These are phyloP conservation scores for Pseudotulostoma volvatum DNA, from an alignment of 495 filamentous ascomycete species.

Conservation along the genomic window DNA sequence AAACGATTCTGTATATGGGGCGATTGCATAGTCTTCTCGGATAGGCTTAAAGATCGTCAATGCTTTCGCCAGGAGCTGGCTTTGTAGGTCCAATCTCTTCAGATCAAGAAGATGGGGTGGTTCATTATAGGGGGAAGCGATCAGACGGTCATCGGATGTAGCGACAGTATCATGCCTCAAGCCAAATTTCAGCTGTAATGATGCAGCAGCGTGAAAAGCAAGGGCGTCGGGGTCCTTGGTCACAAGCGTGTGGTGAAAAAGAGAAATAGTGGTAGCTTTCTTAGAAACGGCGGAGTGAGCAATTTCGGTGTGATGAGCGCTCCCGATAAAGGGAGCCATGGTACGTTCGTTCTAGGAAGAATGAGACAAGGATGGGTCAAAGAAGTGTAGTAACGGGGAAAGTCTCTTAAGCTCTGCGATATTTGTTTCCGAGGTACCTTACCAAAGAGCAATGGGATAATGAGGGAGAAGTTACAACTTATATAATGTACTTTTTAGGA, in stretches of 20 bases:
- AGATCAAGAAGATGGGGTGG: conserved; percentile 55
- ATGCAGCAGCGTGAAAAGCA: conserved; percentile 21
- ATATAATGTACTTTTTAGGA: no score
- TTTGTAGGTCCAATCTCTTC: conserved; percentile 40
- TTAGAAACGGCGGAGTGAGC: conserved; percentile 1
- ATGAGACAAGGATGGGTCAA: neutral
- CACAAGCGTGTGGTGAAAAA: conserved; percentile 17
- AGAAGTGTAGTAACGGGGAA: no score
- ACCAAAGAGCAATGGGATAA: no score
- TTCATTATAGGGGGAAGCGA: conserved; percentile 60
- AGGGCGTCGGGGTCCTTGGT: conserved; percentile 20
- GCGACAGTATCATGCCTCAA: conserved; percentile 2
- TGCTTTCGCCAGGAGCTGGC: conserved; percentile 53
- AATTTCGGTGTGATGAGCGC: conserved; percentile 1
- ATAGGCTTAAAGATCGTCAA: conserved; percentile 44
- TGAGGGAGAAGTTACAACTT: neutral
- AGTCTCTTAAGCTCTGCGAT: no score
- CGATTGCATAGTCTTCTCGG: conserved; percentile 58
- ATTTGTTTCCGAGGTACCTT: no score
- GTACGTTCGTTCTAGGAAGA: neutral
- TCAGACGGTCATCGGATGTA: conserved; percentile 21
- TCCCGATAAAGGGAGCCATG: conserved; percentile 9
- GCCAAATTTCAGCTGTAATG: conserved; percentile 15
- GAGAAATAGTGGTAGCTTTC: conserved; percentile 6
- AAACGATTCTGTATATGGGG: conserved; percentile 56